Evolutionary conservation across 2,329 filamentous ascomycete genomes (phyloP).

Genomic region (Aspergillus hiratsukae): DNA sequence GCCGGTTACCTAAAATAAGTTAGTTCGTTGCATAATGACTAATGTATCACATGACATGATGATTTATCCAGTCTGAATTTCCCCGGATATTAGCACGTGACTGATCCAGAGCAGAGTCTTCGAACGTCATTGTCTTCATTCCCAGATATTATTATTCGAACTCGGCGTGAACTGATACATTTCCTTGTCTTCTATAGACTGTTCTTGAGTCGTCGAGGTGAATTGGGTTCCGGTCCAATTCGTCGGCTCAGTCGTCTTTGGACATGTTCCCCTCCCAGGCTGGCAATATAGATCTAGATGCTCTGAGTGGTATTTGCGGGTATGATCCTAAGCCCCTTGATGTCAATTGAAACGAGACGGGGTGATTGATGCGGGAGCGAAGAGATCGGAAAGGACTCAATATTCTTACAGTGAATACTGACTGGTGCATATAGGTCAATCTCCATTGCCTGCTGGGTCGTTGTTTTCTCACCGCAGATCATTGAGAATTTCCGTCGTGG

Average conservation of each 20-base stretch:
- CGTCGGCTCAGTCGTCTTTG: conserved; percentile 3
- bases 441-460: conserved; percentile 95
- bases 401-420: neutral
- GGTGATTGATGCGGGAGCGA: neutral
- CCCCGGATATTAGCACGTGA: conserved; percentile 10
- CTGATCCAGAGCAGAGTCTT: conserved; percentile 4
- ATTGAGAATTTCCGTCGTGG: conserved; percentile 85
- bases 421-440: conserved; percentile 62
- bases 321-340: conserved; percentile 35
- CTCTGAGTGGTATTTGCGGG: conserved; percentile 89
- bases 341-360: conserved; percentile 1
- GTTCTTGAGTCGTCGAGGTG: neutral
- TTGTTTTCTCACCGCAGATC: conserved; percentile 96
- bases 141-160: neutral
- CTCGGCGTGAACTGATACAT: neutral
- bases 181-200: neutral
- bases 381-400: neutral
- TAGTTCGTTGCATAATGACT: neutral
- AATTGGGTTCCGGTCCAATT: conserved; percentile 4
- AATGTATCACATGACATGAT: neutral
- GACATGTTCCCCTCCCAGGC: conserved; percentile 38
- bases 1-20: neutral
- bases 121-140: conserved; percentile 3
- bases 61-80: neutral
- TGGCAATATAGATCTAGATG: conserved; percentile 73